Conservation (phyloP, 208 protist species). For the Leptomonas pyrrhocoris region DNA sequence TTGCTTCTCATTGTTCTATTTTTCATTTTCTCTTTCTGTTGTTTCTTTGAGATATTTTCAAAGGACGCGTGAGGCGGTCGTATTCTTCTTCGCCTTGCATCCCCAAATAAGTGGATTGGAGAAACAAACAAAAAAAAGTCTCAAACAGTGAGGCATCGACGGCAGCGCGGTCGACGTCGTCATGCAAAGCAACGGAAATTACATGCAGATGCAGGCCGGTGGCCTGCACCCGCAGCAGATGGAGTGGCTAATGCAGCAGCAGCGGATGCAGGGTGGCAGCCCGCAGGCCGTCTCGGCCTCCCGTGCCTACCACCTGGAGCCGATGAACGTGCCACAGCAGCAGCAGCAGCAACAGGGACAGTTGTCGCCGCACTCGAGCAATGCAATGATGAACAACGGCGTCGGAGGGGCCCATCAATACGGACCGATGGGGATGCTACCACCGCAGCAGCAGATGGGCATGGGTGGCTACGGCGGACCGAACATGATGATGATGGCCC, state of each 20-base stretch:
- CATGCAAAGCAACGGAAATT: constrained; percentile 13
- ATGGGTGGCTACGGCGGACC: constrained; percentile 3
- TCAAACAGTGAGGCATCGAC: too few relatives aligned
- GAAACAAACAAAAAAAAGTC: too few relatives aligned
- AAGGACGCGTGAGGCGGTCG: too few relatives aligned
- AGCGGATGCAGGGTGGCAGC: constrained; percentile 23
- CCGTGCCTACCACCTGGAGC: constrained; percentile 38
- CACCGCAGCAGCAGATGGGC: background rate
- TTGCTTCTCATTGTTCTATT: background rate
- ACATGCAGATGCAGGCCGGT: constrained; percentile 21
- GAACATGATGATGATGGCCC: constrained; percentile 1
- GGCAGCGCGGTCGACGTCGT: background rate
- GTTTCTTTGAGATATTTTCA: too few relatives aligned
- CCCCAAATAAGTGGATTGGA: background rate
- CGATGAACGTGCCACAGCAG: constrained; percentile 24
- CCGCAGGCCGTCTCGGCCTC: constrained; percentile 21
- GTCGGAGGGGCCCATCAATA: constrained; percentile 24
- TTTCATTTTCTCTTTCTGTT: background rate
- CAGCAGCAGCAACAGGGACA: constrained; percentile 7
- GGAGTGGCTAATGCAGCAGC: constrained; percentile 36
- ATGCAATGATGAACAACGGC: constrained; percentile 21
- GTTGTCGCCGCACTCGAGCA: background rate
- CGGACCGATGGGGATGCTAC: constrained; percentile 6
- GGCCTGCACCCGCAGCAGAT: constrained; percentile 24
- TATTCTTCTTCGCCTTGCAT: constrained; percentile 8